Percentiles rank a stretch among this genome's conserved stretches.
phyloP scores from a whole-genome alignment of 192 early-diverging fungal species.

The Anaeromyces robustus region DNA sequence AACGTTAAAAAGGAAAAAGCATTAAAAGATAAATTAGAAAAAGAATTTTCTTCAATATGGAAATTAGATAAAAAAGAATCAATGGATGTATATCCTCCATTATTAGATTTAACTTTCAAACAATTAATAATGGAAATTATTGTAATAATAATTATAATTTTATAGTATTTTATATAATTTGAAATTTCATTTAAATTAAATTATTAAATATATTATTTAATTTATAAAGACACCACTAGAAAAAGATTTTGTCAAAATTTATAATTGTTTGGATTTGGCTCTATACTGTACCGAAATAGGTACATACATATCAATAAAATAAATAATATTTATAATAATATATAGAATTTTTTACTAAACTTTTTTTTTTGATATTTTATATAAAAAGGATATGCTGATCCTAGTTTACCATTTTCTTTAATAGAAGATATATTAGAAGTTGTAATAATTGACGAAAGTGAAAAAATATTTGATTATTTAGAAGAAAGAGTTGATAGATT shows the following conservation, averaged over 20 bases:
- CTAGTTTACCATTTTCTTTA: constrained; percentile 21
- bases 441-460: constrained; percentile 34
- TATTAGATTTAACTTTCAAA: neutral
- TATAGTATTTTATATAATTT: too few relatives aligned
- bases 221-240: neutral
- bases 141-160: neutral
- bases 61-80: neutral
- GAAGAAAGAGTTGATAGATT: constrained; percentile 32
- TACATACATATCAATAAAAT: neutral
- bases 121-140: neutral
- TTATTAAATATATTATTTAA: too few relatives aligned
- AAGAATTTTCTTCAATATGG: neutral
- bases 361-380: neutral
- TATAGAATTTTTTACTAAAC: too few relatives aligned
- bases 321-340: too few relatives aligned
- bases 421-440: constrained; percentile 57
- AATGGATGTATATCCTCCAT: neutral
- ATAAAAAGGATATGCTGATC: neutral
- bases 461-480: constrained; percentile 45
- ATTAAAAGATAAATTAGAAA: neutral
- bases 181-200: too few relatives aligned
- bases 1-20: neutral
- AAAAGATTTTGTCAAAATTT: neutral
- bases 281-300: neutral
- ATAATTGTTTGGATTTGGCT: neutral